Evolutionary conservation across 228 moss, liverwort and hornwort genomes (phyloP), one percentile per base, ranked within the genome.

Genomic region (Sphagnum magellanicum): DNA sequence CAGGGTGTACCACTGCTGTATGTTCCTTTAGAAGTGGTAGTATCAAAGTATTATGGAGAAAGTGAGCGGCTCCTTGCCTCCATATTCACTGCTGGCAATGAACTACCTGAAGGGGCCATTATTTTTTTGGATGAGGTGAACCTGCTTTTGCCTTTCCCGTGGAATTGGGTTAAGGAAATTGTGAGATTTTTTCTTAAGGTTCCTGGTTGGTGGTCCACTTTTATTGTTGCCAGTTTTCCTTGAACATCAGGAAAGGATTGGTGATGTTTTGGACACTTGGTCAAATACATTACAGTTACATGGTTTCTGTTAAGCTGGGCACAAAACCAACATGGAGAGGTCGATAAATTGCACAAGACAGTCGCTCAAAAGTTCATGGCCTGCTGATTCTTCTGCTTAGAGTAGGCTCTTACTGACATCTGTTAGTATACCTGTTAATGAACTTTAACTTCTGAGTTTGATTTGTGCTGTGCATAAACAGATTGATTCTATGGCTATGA

Each of bases 21-120:
- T 73, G 92, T 92, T 16, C 92, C 92, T 51, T 67, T 92, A 75
- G 92, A 92, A 73, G 87, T 88, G 66, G 88, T 92, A 32, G 88
- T 92, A 85, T 92, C 92, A 15, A 92, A 92, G 79, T 92, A 92
- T 64, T 92, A 90, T 70, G 92, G 92, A 8, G 90, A 92, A 73
- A 90, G 92, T 76, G 92, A 92, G 74, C 85, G 92, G 53, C 73
- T 90, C 8, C 63, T 92, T 8, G 84, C 92, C 64, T 88, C 90
- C 32, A 80, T 92, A 66, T 92, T 92, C 74, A 85, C 68, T 55
- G 92, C 92, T 5, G 92, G 92, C 61, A 92, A 90, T 53, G 92
- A 92, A 74, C 82, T 92, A 49, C 82, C 92, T 47, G 80, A 84
- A 75, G 92, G 92, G 8, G 92, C 92, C 52, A 92, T 92, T 68